These are phyloP conservation scores for Drosera capensis DNA, from an alignment of 148 eudicot genomes.

Conservation along the genomic window DNA sequence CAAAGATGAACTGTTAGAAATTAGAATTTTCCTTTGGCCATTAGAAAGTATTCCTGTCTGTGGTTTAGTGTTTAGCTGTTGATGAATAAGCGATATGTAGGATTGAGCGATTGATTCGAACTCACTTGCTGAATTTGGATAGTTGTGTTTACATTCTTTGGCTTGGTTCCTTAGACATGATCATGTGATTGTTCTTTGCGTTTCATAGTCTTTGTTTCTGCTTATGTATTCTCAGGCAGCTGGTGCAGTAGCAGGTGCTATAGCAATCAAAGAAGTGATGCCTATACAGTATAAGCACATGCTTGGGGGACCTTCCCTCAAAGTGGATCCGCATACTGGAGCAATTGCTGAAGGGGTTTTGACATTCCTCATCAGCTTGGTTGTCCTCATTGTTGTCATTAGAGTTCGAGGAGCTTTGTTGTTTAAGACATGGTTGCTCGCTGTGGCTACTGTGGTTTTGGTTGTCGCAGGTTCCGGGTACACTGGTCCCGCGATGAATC, in stretches of 20 bases:
- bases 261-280: constrained; percentile 61
- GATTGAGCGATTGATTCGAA: too few relatives aligned
- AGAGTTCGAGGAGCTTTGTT: constrained; percentile 43
- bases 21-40: too few relatives aligned
- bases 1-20: too few relatives aligned
- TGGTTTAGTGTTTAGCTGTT: too few relatives aligned
- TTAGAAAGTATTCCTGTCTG: too few relatives aligned
- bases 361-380: constrained; percentile 60
- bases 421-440: constrained; percentile 58
- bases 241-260: constrained; percentile 74
- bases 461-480: constrained; percentile 54
- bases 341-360: constrained; percentile 75
- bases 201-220: not conserved
- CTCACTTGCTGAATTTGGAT: too few relatives aligned
- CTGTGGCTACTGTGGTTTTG: constrained; percentile 53
- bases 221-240: constrained; percentile 35
- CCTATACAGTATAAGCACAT: constrained; percentile 63
- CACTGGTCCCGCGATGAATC: constrained; percentile 92
- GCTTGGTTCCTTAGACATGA: not conserved
- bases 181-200: not conserved
- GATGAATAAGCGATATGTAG: too few relatives aligned
- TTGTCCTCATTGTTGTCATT: constrained; percentile 42
- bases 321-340: constrained; percentile 79
- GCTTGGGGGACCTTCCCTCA: constrained; percentile 72
- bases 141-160: not conserved